A percentile compares a stretch with the other conserved stretches of the same genome.
Evolutionary conservation across 164 flowering plant species (phyloP).

Genomic region (Vitis cinerea): DNA sequence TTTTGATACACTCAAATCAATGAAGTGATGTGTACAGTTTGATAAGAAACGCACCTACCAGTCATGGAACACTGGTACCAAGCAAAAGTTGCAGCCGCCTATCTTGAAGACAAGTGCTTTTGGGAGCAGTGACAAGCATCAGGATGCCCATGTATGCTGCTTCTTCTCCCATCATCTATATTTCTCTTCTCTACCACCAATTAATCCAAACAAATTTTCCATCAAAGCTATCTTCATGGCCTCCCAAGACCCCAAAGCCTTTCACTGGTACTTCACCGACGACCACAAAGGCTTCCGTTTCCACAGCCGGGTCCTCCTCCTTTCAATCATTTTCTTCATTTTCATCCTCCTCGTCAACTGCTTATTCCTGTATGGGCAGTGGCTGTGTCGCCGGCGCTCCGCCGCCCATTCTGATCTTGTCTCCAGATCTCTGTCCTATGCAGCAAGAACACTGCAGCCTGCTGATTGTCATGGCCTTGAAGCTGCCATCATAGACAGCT

Average conservation of each 20-base stretch:
- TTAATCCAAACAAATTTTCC: too few relatives aligned
- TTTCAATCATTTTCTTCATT: conserved; percentile 32
- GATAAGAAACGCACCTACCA: too few relatives aligned
- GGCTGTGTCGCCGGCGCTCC: conserved; percentile 31
- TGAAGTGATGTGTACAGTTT: too few relatives aligned
- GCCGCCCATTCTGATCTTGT: background rate
- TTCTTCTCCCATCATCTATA: too few relatives aligned
- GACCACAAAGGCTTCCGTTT: conserved; percentile 34
- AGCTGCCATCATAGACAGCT: conserved; percentile 5
- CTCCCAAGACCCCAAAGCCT: conserved; percentile 16
- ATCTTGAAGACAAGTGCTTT: too few relatives aligned
- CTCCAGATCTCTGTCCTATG: background rate
- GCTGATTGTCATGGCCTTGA: conserved; percentile 7
- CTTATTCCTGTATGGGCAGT: conserved; percentile 40
- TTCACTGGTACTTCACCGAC: conserved; percentile 39
- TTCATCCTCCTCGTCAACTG: conserved; percentile 26
- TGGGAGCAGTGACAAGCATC: too few relatives aligned
- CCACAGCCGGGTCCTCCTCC: conserved; percentile 33
- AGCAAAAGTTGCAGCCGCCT: too few relatives aligned
- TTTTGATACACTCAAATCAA: too few relatives aligned
- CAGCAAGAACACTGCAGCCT: background rate
- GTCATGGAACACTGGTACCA: too few relatives aligned
- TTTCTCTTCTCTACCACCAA: too few relatives aligned
- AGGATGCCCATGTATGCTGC: too few relatives aligned
- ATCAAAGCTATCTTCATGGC: conserved; percentile 2